Conservation (phyloP, 2,329 filamentous ascomycete genomes). For the Uncinocarpus reesii region DNA sequence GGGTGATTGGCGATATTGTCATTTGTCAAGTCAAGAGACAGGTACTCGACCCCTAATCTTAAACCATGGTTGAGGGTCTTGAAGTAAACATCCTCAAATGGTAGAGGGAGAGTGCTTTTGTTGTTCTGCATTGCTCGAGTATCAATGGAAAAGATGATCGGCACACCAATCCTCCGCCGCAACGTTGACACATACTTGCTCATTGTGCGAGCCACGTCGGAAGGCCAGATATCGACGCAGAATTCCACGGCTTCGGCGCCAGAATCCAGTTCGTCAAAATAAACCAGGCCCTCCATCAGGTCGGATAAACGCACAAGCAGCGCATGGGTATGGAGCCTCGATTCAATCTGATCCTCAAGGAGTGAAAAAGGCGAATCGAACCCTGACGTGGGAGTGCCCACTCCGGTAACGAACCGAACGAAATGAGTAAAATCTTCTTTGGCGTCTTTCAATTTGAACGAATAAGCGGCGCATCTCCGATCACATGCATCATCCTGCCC, state of each 20-base stretch:
- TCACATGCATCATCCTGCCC: neutral
- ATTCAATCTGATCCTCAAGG: constrained; percentile 50
- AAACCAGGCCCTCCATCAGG: constrained; percentile 44
- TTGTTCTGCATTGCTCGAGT: constrained; percentile 1
- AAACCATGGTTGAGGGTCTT: constrained; percentile 51
- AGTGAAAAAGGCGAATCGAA: constrained; percentile 46
- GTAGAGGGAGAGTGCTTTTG: constrained; percentile 22
- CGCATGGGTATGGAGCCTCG: constrained; percentile 56
- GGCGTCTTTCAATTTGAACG: constrained; percentile 2
- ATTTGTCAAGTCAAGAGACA: constrained; percentile 52
- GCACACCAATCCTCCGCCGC: constrained; percentile 52
- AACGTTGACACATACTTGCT: constrained; percentile 51
- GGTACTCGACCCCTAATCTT: constrained; percentile 51
- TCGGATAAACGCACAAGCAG: constrained; percentile 51
- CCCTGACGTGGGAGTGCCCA: neutral
- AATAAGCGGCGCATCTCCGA: neutral
- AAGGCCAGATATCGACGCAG: constrained; percentile 25
- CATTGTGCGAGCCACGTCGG: constrained; percentile 41
- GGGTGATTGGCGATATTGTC: constrained; percentile 43
- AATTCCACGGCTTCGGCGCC: constrained; percentile 59
- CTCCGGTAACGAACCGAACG: constrained; percentile 48
- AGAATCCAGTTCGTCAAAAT: constrained; percentile 56
- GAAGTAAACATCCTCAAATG: constrained; percentile 39
- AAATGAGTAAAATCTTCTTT: constrained; percentile 39
- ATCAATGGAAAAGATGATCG: constrained; percentile 47